Evolutionary conservation across 2,329 filamentous ascomycete species (phyloP).

Genomic region (Cladosporium cucumerinum): DNA sequence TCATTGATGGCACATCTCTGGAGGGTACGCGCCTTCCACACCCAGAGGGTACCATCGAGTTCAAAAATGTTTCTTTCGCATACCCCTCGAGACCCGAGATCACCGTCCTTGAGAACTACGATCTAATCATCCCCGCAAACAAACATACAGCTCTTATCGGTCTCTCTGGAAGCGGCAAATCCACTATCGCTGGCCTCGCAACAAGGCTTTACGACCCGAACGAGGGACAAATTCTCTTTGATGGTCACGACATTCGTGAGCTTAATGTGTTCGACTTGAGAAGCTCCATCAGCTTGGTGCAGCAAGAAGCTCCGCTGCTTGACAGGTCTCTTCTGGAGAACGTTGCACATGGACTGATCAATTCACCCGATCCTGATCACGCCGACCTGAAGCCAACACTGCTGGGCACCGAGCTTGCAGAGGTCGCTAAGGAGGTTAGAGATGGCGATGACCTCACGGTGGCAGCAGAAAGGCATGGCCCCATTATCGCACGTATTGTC

Average conservation of each 20-base stretch:
- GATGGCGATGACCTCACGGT: slow-evolving; percentile 48
- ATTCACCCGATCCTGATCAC: slow-evolving; percentile 35
- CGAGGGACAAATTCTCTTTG: slow-evolving; percentile 34
- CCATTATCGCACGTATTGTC: slow-evolving; percentile 64
- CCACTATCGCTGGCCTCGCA: slow-evolving; percentile 68
- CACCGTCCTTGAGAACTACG: slow-evolving; percentile 59
- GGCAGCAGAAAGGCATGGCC: slow-evolving; percentile 38
- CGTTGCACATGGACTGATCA: slow-evolving; percentile 50
- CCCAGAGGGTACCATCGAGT: slow-evolving; percentile 50
- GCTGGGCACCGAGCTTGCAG: slow-evolving; percentile 31
- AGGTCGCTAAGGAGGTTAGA: slow-evolving; percentile 51
- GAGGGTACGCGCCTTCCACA: slow-evolving; percentile 27
- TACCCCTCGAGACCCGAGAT: slow-evolving; percentile 61
- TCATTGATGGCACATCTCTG: slow-evolving; percentile 38
- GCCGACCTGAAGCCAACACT: slow-evolving; percentile 45
- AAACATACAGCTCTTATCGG: slow-evolving; percentile 77
- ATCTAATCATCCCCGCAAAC: slow-evolving; percentile 60
- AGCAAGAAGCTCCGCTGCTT: slow-evolving; percentile 52
- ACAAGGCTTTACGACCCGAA: slow-evolving; percentile 38
- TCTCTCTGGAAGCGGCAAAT: slow-evolving; percentile 82
- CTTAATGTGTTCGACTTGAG: slow-evolving; percentile 38
- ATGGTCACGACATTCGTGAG: slow-evolving; percentile 38
- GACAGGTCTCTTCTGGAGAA: slow-evolving; percentile 54
- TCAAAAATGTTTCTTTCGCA: slow-evolving; percentile 64
- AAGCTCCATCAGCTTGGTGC: slow-evolving; percentile 40